Conservation (phyloP, 306 rosid species). For the Neltuma alba region DNA sequence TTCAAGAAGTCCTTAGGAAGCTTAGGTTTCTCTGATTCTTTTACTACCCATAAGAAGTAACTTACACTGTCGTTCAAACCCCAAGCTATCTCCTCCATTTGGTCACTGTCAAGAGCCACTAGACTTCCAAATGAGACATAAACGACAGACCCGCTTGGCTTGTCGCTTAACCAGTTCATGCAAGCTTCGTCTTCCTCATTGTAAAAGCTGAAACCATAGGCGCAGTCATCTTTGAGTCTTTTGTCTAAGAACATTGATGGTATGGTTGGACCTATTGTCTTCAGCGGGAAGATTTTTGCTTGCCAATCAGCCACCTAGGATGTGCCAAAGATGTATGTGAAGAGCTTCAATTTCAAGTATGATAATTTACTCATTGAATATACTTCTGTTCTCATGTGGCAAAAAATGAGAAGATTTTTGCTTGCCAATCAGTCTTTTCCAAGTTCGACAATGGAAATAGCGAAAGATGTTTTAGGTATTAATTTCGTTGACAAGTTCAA, state of each 20-base stretch:
- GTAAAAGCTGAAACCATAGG: slow-evolving; percentile 1
- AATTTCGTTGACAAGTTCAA: background rate
- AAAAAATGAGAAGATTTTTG: too few relatives aligned
- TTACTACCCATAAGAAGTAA: slow-evolving; percentile 9
- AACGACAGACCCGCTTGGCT: background rate
- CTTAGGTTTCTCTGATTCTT: background rate
- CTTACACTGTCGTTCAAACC: background rate
- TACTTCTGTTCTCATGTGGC: background rate
- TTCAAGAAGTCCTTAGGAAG: background rate
- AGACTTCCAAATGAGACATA: slow-evolving; percentile 3
- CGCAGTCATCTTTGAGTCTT: background rate
- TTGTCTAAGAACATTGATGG: slow-evolving; percentile 18
- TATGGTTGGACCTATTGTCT: slow-evolving; percentile 11
- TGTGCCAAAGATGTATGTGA: background rate
- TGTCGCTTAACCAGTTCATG: background rate
- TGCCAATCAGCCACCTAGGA: background rate
- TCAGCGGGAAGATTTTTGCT: background rate
- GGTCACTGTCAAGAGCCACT: background rate
- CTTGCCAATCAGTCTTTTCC: background rate
- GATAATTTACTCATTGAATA: background rate
- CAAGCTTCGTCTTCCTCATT: background rate
- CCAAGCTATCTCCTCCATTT: slow-evolving; percentile 10
- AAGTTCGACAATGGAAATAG: background rate
- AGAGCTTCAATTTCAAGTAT: background rate
- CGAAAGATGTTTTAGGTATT: background rate